A percentile compares a stretch with the other conserved stretches of the same genome.
These are phyloP conservation scores for Clonostachys byssicola DNA, from an alignment of 2,329 filamentous ascomycete species.

Conservation along the genomic window DNA sequence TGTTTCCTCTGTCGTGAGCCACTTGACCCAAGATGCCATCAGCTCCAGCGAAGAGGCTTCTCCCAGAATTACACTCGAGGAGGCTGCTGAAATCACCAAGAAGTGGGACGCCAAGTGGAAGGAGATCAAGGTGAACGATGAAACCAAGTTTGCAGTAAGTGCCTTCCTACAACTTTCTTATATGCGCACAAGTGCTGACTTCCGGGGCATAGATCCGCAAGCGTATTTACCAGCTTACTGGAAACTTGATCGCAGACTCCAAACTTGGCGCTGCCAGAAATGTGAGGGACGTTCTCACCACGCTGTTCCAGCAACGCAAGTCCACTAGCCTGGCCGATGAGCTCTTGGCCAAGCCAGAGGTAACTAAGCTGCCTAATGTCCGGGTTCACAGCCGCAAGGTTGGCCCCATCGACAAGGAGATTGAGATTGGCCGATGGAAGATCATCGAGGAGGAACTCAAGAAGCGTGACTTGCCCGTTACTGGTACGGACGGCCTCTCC, in stretches of 20 bases:
- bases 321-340: conserved; percentile 59
- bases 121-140: conserved; percentile 49
- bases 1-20: conserved; percentile 21
- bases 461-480: conserved; percentile 56
- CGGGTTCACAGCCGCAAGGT: conserved; percentile 59
- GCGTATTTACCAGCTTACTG: conserved; percentile 77
- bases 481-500: conserved; percentile 33
- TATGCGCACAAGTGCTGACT: background rate
- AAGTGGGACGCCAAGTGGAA: conserved; percentile 55
- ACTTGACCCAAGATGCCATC: conserved; percentile 18
- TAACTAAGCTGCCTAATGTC: conserved; percentile 63
- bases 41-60: conserved; percentile 6
- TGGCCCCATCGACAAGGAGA: conserved; percentile 69
- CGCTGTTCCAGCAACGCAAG: conserved; percentile 50
- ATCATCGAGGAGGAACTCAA: conserved; percentile 68
- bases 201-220: conserved; percentile 63
- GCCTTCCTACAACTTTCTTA: background rate
- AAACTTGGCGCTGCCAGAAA: conserved; percentile 54
- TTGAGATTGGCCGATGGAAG: conserved; percentile 72
- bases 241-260: conserved; percentile 68
- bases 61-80: conserved; percentile 19
- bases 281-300: conserved; percentile 47
- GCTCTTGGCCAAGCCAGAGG: conserved; percentile 36
- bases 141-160: conserved; percentile 72
- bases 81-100: conserved; percentile 35